Conservation (phyloP, 495 filamentous ascomycete species). For the Penicillium manginii region DNA sequence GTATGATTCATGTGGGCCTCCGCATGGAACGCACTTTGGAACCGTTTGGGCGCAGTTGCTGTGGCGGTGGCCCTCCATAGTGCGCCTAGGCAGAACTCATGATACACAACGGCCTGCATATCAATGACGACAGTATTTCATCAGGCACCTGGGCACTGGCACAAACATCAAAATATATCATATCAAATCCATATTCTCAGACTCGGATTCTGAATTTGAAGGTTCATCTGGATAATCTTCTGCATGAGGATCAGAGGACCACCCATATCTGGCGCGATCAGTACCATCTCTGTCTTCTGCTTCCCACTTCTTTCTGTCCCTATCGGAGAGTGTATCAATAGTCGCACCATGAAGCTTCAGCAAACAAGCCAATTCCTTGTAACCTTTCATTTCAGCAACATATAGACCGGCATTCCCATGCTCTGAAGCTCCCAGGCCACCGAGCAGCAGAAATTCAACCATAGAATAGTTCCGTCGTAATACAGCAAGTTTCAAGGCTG, state of each 20-base stretch:
- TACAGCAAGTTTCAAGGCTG: not conserved
- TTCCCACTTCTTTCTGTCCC: not conserved
- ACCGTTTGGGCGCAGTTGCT: conserved; percentile 23
- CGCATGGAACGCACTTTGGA: conserved; percentile 31
- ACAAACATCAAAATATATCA: not conserved
- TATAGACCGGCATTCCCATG: not conserved
- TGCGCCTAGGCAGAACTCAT: too few relatives aligned
- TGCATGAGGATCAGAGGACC: not conserved
- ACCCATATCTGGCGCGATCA: not conserved
- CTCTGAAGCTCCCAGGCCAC: not conserved
- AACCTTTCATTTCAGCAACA: not conserved
- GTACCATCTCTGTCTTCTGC: not conserved
- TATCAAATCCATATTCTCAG: too few relatives aligned
- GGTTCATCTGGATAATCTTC: not conserved
- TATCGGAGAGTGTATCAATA: too few relatives aligned
- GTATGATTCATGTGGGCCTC: conserved; percentile 33
- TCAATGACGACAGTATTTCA: not conserved
- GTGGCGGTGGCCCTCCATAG: conserved; percentile 31
- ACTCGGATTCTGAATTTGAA: not conserved
- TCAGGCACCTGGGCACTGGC: too few relatives aligned
- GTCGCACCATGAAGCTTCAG: too few relatives aligned
- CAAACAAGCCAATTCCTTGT: too few relatives aligned
- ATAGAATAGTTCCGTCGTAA: not conserved
- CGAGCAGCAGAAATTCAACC: not conserved
- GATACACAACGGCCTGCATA: too few relatives aligned